phyloP scores from a whole-genome alignment of 257 asterid genomes.

The Solanum medicagineum region DNA sequence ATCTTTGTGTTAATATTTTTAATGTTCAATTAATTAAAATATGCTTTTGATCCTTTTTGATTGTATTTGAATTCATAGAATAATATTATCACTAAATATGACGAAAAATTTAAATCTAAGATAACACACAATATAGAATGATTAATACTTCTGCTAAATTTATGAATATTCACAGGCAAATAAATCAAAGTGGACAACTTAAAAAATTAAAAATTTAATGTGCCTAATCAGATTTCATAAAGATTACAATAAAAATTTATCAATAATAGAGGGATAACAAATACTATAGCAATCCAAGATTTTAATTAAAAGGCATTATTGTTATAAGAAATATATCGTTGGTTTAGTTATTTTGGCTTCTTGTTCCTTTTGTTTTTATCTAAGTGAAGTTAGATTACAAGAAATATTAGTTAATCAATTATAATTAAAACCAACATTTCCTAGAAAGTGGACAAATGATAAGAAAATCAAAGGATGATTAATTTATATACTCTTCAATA shows the following conservation, averaged over 20 bases:
- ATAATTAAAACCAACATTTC: not conserved
- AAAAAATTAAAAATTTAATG: not conserved
- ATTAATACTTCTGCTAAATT: not conserved
- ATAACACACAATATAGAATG: too few species aligned
- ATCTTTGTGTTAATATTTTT: not conserved
- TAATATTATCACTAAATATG: not conserved
- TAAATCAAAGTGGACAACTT: not conserved
- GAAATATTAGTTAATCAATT: not conserved
- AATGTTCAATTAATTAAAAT: not conserved
- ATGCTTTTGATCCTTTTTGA: not conserved
- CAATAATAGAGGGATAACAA: not conserved
- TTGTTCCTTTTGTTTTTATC: not conserved
- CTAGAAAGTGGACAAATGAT: not conserved
- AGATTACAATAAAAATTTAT: not conserved
- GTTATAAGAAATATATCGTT: not conserved
- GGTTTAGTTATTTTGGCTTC: not conserved
- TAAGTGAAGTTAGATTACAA: not conserved
- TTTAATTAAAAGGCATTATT: not conserved
- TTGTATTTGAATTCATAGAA: not conserved
- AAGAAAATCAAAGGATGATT: not conserved
- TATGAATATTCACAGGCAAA: not conserved
- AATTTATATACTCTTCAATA: not conserved
- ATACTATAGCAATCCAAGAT: not conserved
- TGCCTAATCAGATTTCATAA: not conserved
- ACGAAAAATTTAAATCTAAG: not conserved